Percentiles rank a stretch among this genome's conserved stretches.
phyloP scores from a whole-genome alignment of 176 grass and related monocot genomes.

The Triticum dicoccoides region DNA sequence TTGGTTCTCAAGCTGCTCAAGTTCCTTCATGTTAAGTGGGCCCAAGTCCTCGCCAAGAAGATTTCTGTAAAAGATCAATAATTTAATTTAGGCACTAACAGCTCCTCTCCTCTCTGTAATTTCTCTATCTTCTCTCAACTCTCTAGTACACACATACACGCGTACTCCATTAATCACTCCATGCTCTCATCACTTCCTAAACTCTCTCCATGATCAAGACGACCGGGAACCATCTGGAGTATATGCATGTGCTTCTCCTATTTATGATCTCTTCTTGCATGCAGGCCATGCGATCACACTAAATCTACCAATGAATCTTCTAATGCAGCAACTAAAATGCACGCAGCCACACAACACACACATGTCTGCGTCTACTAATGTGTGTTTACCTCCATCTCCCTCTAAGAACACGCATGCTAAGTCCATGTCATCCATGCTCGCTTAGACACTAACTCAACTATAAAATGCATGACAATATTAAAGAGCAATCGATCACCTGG shows the following conservation, averaged over 20 bases:
- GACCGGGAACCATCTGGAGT: no score
- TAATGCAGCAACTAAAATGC: not conserved
- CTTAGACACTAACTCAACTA: no score
- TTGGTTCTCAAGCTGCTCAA: conserved; percentile 82
- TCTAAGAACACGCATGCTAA: no score
- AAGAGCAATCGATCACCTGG: no score
- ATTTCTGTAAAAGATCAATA: conserved; percentile 45
- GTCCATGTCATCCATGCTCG: no score
- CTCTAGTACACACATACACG: not conserved
- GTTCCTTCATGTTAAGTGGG: conserved; percentile 62
- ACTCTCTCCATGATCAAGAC: no score
- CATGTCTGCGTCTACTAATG: not conserved
- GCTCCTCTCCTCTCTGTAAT: not conserved
- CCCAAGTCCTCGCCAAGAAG: conserved; percentile 89
- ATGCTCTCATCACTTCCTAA: no score
- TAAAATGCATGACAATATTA: not conserved
- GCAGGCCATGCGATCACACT: not conserved
- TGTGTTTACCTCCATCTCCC: no score
- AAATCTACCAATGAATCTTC: not conserved
- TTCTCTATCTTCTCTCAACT: not conserved
- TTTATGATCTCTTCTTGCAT: not conserved
- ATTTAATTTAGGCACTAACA: not conserved
- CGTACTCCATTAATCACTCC: no score
- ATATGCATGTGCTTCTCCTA: not conserved
- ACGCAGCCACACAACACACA: not conserved